Evolutionary conservation across 2,329 filamentous ascomycete species (phyloP).

Genomic region (Pseudocercospora fijiensis): DNA sequence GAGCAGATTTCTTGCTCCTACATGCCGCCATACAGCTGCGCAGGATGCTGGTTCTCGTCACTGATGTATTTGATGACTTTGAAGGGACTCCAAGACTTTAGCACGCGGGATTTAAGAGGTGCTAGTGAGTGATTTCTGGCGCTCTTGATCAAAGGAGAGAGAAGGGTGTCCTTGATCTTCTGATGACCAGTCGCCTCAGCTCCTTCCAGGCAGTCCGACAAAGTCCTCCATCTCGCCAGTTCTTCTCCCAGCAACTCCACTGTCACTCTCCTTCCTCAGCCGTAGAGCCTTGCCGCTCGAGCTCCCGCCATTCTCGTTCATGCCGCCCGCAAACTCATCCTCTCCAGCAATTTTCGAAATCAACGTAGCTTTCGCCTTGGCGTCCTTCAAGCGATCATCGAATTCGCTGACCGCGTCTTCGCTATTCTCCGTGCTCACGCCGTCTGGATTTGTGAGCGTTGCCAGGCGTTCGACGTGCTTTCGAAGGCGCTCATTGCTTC

Average conservation of each 20-base stretch:
- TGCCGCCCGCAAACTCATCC: conserved; percentile 19
- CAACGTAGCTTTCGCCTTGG: conserved; percentile 78
- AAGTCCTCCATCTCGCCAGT: conserved; percentile 44
- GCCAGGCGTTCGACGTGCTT: conserved; percentile 76
- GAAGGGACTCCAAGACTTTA: too few species aligned
- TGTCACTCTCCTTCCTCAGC: conserved; percentile 26
- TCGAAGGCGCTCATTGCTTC: conserved; percentile 62
- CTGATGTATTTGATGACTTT: too few species aligned
- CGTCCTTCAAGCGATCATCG: conserved; percentile 82
- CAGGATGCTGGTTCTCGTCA: too few species aligned
- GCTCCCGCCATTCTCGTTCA: conserved; percentile 1
- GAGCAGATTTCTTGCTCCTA: too few species aligned
- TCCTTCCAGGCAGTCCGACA: conserved; percentile 26
- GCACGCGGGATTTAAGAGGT: too few species aligned
- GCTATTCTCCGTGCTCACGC: conserved; percentile 74
- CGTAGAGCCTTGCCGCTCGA: conserved; percentile 21
- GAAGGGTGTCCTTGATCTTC: too few species aligned
- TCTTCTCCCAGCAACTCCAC: conserved; percentile 25
- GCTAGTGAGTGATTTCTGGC: too few species aligned
- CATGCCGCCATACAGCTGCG: too few species aligned
- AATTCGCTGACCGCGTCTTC: conserved; percentile 90
- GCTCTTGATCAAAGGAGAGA: too few species aligned
- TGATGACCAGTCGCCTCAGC: background rate
- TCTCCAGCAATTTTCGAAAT: conserved; percentile 69
- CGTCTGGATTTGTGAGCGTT: conserved; percentile 74